phyloP scores from a whole-genome alignment of 768 basidiomycete genomes.

The Heimioporus sp. region DNA sequence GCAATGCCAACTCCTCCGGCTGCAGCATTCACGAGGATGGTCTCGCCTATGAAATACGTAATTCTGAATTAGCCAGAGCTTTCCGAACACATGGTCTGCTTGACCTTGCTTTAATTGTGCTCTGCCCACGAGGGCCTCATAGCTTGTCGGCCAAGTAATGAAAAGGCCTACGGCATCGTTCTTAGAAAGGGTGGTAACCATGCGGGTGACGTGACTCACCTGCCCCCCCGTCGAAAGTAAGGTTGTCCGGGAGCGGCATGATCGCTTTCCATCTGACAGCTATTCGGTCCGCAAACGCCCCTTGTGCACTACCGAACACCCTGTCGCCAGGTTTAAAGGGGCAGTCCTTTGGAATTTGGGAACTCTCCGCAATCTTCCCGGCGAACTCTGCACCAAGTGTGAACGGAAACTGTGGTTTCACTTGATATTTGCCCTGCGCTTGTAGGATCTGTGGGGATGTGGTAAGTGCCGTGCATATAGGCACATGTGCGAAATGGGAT shows the following conservation, averaged over 20 bases:
- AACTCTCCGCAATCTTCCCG: constrained; percentile 65
- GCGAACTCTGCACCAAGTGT: constrained; percentile 84
- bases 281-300: constrained; percentile 77
- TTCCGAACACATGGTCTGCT: not conserved
- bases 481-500: constrained; percentile 7
- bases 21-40: constrained; percentile 91
- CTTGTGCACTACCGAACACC: constrained; percentile 82
- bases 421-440: constrained; percentile 87
- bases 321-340: constrained; percentile 79
- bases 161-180: constrained; percentile 52
- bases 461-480: constrained; percentile 12
- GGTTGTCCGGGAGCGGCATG: constrained; percentile 66
- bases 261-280: constrained; percentile 50
- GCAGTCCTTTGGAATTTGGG: constrained; percentile 79
- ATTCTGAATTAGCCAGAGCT: constrained; percentile 4
- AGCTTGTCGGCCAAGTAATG: constrained; percentile 92
- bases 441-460: constrained; percentile 62
- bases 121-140: constrained; percentile 85
- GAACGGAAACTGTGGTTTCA: constrained; percentile 82
- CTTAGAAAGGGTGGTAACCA: not conserved
- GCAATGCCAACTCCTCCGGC: constrained; percentile 94
- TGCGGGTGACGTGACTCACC: constrained; percentile 39
- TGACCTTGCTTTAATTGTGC: constrained; percentile 77
- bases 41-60: constrained; percentile 58
- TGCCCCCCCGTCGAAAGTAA: constrained; percentile 85